Percentiles rank a stretch among this genome's conserved stretches.
phyloP scores from a whole-genome alignment of 176 grass and related monocot genomes.

The Carex parvula region DNA sequence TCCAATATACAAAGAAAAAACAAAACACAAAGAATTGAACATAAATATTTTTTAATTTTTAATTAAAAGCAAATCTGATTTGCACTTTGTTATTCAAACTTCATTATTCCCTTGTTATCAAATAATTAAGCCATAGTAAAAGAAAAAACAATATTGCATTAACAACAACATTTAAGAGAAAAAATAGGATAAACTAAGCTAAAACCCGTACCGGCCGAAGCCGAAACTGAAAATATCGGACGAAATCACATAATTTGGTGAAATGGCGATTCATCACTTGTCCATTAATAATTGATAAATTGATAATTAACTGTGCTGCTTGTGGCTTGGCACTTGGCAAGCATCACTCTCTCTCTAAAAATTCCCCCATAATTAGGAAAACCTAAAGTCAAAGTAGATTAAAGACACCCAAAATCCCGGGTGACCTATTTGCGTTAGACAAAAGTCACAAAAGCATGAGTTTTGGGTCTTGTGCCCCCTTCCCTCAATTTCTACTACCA shows the following conservation, averaged over 20 bases:
- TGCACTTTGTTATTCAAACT: too few species aligned
- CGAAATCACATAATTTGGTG: not conserved
- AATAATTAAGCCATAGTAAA: too few species aligned
- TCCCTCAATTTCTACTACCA: conserved; percentile 20
- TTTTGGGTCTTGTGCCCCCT: conserved; percentile 31
- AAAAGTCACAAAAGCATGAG: conserved; percentile 46
- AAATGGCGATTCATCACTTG: not conserved
- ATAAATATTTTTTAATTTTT: too few species aligned
- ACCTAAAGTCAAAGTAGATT: conserved; percentile 45
- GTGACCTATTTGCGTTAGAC: conserved; percentile 44
- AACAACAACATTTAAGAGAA: not conserved
- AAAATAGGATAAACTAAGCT: too few species aligned
- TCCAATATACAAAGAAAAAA: too few species aligned
- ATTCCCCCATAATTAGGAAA: conserved; percentile 20
- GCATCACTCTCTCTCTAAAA: not conserved
- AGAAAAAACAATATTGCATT: too few species aligned
- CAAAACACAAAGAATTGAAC: too few species aligned
- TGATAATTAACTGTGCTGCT: conserved; percentile 6
- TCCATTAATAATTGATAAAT: not conserved
- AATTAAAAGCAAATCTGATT: not conserved
- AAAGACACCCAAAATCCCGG: conserved; percentile 57
- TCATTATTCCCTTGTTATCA: too few species aligned
- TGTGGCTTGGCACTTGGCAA: conserved; percentile 14
- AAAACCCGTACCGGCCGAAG: too few species aligned
- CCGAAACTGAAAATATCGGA: not conserved